These are phyloP conservation scores for Pichia sp. DNA, from an alignment of 1,139 yeast genomes.

Conservation along the genomic window DNA sequence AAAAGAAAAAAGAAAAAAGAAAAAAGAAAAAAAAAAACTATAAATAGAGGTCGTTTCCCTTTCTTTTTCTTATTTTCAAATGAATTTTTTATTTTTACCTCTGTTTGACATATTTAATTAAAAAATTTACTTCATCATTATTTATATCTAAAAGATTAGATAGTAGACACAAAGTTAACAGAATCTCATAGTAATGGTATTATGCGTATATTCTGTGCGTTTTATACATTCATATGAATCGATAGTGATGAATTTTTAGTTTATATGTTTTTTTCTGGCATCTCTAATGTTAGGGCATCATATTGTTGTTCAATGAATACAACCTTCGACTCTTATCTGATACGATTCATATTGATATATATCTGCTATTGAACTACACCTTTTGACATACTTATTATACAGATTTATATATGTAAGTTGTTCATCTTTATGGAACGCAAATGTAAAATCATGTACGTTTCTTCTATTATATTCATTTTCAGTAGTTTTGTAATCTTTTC, in stretches of 20 bases:
- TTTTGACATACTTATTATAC: not conserved
- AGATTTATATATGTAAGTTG: not conserved
- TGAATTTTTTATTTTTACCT: not conserved
- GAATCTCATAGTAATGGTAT: not conserved
- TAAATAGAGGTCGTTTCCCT: not conserved
- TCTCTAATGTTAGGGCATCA: conserved; percentile 61
- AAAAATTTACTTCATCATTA: too few species aligned
- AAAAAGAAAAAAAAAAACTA: not conserved
- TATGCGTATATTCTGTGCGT: not conserved
- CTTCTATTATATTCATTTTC: too few species aligned
- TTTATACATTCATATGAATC: not conserved
- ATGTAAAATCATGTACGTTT: too few species aligned
- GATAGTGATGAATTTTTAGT: conserved; percentile 15
- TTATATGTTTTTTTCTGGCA: conserved; percentile 55
- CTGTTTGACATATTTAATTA: too few species aligned
- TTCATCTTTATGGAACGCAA: too few species aligned
- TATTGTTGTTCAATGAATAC: conserved; percentile 49
- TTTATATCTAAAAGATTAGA: too few species aligned
- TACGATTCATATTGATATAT: not conserved
- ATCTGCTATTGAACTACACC: not conserved
- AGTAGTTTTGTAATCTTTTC: too few species aligned
- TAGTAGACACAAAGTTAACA: not conserved
- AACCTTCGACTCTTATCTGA: conserved; percentile 52
- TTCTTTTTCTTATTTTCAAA: not conserved
- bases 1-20: not conserved